Conservation (phyloP, 495 filamentous ascomycete species). For the Aspergillus taichungensis region DNA sequence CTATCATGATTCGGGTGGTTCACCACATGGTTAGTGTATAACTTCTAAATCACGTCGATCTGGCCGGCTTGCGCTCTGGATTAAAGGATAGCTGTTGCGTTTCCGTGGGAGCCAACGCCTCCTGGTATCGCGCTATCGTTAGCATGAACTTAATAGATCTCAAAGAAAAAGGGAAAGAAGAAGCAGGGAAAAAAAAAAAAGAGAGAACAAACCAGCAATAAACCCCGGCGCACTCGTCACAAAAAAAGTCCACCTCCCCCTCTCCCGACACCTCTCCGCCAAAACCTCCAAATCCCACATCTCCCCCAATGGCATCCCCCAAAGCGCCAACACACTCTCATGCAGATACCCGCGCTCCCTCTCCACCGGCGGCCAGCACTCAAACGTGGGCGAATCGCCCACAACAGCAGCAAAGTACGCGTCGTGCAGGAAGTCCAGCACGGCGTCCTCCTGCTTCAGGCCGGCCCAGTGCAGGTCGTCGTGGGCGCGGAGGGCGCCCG, state of each 20-base stretch:
- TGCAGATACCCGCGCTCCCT: constrained; percentile 47
- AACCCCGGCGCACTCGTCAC: constrained; percentile 53
- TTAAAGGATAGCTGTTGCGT: constrained; percentile 44
- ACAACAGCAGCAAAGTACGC: constrained; percentile 56
- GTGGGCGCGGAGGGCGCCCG: constrained; percentile 31
- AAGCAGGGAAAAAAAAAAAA: neutral
- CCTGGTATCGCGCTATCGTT: constrained; percentile 3
- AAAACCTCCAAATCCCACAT: constrained; percentile 51
- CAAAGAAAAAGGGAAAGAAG: neutral
- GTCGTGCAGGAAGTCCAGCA: constrained; percentile 58
- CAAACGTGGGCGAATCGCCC: constrained; percentile 53
- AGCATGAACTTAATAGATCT: neutral
- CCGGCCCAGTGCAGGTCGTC: constrained; percentile 47
- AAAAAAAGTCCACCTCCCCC: constrained; percentile 58
- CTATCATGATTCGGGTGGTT: too few relatives aligned
- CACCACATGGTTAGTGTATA: too few relatives aligned
- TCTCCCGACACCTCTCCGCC: constrained; percentile 35
- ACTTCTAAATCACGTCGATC: too few relatives aligned
- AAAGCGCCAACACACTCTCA: constrained; percentile 54
- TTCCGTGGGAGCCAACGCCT: constrained; percentile 22
- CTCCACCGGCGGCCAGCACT: constrained; percentile 49
- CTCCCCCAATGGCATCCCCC: constrained; percentile 54
- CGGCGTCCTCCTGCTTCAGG: constrained; percentile 45
- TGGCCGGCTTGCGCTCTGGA: too few relatives aligned
- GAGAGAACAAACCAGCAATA: constrained; percentile 30